These are phyloP conservation scores for Rhizophagus sp. DNA, from an alignment of 192 early-diverging fungal species.

Conservation along the genomic window DNA sequence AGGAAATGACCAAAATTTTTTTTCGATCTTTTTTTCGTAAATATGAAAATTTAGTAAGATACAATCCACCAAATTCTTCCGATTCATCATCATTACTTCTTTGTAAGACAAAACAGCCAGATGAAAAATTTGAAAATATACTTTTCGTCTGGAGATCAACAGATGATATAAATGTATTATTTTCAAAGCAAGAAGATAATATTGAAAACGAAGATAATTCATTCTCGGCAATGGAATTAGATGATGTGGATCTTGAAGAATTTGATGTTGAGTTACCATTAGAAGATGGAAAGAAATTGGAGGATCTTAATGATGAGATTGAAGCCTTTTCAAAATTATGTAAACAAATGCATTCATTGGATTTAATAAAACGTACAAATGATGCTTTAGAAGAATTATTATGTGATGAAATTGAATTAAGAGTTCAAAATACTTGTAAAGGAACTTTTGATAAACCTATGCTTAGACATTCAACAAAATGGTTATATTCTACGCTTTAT, in stretches of 20 bases:
- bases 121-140: conserved; percentile 1
- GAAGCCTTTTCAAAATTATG: not conserved
- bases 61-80: not conserved
- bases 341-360: conserved; percentile 14
- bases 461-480: conserved; percentile 10
- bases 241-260: not conserved
- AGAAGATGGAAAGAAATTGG: not conserved
- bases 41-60: conserved; percentile 7
- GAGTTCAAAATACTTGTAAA: conserved; percentile 10
- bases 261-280: not conserved
- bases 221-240: not conserved
- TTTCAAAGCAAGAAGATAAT: not conserved
- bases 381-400: conserved; percentile 22
- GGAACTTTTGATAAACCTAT: conserved; percentile 18
- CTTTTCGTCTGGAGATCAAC: conserved; percentile 25
- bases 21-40: not conserved
- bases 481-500: conserved; percentile 23
- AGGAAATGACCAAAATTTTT: conserved; percentile 18
- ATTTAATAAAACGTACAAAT: conserved; percentile 28
- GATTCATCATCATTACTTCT: not conserved
- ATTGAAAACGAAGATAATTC: not conserved
- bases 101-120: not conserved
- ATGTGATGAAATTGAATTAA: conserved; percentile 25
- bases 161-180: conserved; percentile 19
- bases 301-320: not conserved